A percentile compares a stretch with the other conserved stretches of the same genome.
Conservation (phyloP, 306 rosid species). For the Canavalia ensiformis region DNA sequence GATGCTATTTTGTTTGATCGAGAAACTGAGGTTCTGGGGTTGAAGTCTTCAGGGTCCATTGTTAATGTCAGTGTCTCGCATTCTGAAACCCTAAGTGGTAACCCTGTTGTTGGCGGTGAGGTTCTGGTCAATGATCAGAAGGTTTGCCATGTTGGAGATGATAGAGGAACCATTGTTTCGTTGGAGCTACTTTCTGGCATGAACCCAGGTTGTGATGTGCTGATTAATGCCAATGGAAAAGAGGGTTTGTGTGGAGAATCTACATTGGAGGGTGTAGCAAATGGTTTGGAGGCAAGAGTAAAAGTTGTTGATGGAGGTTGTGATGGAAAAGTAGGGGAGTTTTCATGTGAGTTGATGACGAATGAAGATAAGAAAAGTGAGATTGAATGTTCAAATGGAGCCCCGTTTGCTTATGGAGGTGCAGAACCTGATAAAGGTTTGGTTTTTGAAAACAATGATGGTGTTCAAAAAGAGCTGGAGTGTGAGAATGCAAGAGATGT, state of each 20-base stretch:
- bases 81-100: slow-evolving; percentile 47
- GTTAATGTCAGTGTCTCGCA: slow-evolving; percentile 12
- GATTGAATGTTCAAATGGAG: slow-evolving; percentile 37
- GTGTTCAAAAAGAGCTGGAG: slow-evolving; percentile 33
- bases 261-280: slow-evolving; percentile 32
- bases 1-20: slow-evolving; percentile 57
- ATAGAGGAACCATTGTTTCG: slow-evolving; percentile 20
- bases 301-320: slow-evolving; percentile 44
- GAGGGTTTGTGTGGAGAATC: slow-evolving; percentile 41
- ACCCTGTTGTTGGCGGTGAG: slow-evolving; percentile 12
- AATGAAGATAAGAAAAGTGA: slow-evolving; percentile 12
- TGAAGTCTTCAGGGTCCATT: slow-evolving; percentile 34
- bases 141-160: neutral
- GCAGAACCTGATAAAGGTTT: slow-evolving; percentile 35
- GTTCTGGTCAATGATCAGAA: slow-evolving; percentile 40
- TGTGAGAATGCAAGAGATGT: slow-evolving; percentile 21
- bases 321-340: slow-evolving; percentile 21
- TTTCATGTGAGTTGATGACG: slow-evolving; percentile 30
- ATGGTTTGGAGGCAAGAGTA: slow-evolving; percentile 39
- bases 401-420: slow-evolving; percentile 17
- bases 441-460: slow-evolving; percentile 33
- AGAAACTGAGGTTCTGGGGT: slow-evolving; percentile 50
- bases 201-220: slow-evolving; percentile 24
- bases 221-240: slow-evolving; percentile 32
- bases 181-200: neutral